A percentile compares a stretch with the other conserved stretches of the same genome.
Conservation (phyloP, 2,329 filamentous ascomycete genomes). For the Corinectria fuckeliana region DNA sequence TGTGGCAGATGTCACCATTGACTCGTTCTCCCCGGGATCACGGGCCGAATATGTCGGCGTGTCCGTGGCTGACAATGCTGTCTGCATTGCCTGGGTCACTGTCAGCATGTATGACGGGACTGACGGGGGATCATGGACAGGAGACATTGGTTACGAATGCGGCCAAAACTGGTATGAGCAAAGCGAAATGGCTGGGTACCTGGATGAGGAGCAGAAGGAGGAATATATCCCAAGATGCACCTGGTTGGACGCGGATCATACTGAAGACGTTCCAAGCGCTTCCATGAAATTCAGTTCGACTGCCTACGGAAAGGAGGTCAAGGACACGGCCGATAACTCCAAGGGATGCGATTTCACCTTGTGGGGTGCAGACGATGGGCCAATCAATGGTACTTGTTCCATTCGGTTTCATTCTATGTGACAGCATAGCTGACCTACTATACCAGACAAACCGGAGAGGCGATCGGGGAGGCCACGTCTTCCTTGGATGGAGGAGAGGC, state of each 20-base stretch:
- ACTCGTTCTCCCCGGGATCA: not conserved
- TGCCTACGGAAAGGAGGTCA: not conserved
- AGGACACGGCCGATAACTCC: not conserved
- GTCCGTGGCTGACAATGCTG: not conserved
- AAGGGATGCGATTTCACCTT: not conserved
- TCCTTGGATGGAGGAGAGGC: not conserved
- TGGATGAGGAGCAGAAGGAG: not conserved
- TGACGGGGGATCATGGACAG: not conserved
- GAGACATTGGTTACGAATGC: not conserved
- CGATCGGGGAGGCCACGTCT: not conserved
- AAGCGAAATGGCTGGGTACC: not conserved
- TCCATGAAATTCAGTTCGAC: not conserved
- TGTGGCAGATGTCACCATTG: not conserved
- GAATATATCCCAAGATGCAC: not conserved
- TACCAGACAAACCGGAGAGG: not conserved
- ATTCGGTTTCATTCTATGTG: not conserved
- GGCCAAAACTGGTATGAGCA: not conserved
- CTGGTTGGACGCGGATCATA: not conserved
- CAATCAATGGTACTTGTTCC: not conserved
- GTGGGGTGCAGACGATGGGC: not conserved
- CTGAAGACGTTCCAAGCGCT: not conserved
- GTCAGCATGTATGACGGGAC: not conserved
- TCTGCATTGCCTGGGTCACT: not conserved
- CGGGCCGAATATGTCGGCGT: not conserved
- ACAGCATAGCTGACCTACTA: not conserved